Base-by-base conservation (phyloP, 164 flowering plant species). In the Piper betle region DNA sequence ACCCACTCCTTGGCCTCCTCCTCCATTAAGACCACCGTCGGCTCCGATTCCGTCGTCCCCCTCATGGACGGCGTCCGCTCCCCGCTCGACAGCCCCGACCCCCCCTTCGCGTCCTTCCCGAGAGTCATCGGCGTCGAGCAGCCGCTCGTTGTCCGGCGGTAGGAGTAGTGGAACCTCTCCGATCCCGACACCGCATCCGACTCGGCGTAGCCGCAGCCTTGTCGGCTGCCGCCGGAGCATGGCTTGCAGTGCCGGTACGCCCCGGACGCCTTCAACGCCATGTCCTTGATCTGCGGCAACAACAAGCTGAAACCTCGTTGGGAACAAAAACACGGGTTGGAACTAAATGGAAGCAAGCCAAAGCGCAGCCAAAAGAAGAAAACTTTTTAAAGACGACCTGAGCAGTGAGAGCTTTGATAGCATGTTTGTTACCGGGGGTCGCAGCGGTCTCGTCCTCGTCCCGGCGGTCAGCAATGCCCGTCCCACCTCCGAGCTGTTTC, bases 1-100 rank as follows among this genome's bases (percentile, higher is more conserved):
- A 90, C 84, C 98, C 98, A 92, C 61, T 92, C 97, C 70, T 87
- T 92, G 1, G 80, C 80, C 75, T 87, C 96, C 65, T 86, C 92
- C 66, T 92, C 98, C 64, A 83, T 97, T 79, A 74, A 73, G 67
- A 86, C 84, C 2, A 79, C 67, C 9, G 60, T 71, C 39, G 58
- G 33, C 39, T 59, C 60, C 0, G 96, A 79, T 68, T 81, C 90
- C 0, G 80, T 71, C 4, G 91, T 78, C 4, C 91, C 80, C 53
- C 96, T 88, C 19, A 76, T 77, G 0, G 94, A 82, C 2, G 83
- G 83, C 1, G 97, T 92, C 18, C 77, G 77, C 66, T 86, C 93
- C 5, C 96, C 96, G 67, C 98, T 92, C 3, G 93, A 85, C 19
- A 83, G 75, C 61, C 1, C 33, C 33, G 33, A 25, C 33, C 82